phyloP scores from a whole-genome alignment of 2,329 filamentous ascomycete genomes.

The Penicillium sp. region DNA sequence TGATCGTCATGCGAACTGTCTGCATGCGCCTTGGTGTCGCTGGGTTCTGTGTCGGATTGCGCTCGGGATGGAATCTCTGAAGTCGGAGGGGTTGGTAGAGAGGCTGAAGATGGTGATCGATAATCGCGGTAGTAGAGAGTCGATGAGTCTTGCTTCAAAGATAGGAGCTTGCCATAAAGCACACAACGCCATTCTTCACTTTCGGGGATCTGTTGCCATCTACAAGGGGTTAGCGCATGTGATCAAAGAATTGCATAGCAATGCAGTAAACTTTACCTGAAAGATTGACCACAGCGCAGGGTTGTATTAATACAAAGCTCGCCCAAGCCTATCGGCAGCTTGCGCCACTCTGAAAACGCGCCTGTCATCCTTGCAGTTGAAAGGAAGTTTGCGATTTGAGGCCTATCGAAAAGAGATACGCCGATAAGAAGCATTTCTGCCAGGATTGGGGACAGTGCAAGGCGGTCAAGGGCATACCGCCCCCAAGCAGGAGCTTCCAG shows the following conservation, averaged over 20 bases:
- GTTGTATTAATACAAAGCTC: slow-evolving; percentile 96
- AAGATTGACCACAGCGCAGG: slow-evolving; percentile 92
- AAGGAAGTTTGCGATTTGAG: background rate
- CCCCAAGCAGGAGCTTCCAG: slow-evolving; percentile 36
- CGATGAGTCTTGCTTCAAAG: slow-evolving; percentile 78
- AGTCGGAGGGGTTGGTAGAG: slow-evolving; percentile 38
- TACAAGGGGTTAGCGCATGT: slow-evolving; percentile 38
- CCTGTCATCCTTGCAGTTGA: slow-evolving; percentile 41
- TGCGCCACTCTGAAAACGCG: slow-evolving; percentile 79
- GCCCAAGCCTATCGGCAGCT: slow-evolving; percentile 78
- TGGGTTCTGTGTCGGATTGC: slow-evolving; percentile 17
- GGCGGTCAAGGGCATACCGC: slow-evolving; percentile 37
- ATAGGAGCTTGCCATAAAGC: slow-evolving; percentile 82
- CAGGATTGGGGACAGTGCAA: slow-evolving; percentile 18
- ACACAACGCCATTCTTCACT: slow-evolving; percentile 89
- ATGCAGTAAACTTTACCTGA: slow-evolving; percentile 58
- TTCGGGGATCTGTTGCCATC: slow-evolving; percentile 79
- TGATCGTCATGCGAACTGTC: slow-evolving; percentile 62
- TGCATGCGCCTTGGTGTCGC: slow-evolving; percentile 34
- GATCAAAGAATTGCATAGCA: slow-evolving; percentile 1
- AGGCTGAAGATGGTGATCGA: slow-evolving; percentile 40
- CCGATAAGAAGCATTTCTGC: slow-evolving; percentile 37
- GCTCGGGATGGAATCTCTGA: slow-evolving; percentile 46
- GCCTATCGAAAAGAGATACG: slow-evolving; percentile 14
- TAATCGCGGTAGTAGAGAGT: slow-evolving; percentile 80